Evolutionary conservation across 2,329 filamentous ascomycete genomes (phyloP), one percentile per base, ranked within the genome.

Genomic region (Arthrobotrys iridis): DNA sequence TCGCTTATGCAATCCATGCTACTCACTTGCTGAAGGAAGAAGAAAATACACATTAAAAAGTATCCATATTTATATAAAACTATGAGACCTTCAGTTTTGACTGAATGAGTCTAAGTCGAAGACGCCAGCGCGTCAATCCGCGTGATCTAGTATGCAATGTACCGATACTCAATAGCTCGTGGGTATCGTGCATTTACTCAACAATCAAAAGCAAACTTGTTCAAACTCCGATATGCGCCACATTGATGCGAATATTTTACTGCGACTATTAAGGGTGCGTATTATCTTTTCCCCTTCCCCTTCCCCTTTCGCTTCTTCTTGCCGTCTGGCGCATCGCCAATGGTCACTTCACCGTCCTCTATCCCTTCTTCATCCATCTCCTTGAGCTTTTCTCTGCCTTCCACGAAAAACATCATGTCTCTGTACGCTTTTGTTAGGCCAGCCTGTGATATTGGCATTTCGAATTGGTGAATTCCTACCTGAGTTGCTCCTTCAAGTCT

Each of bases 401-500:
- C 71, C 22, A 75, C 63, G 20, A 75, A 75, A 46, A 75, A 75
- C 71, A 75, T 75, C 30, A 75, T 50, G 22, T 75, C 71, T 3
- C 71, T 75, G 33, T 40, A 22, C 15, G 24, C 13, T n/a, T 10
- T 13, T 40, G n/a, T 20, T 45, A 1, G n/a, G n/a, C n/a, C n/a
- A n/a, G n/a, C n/a, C n/a, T 35, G 11, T 45, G 33, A 24, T 37
- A 35, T 41, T 48, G 59, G 40, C 22, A 24, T 6, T 48, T 8
- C 4, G 6, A 7, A 10, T 15, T 13, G 28, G 20, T 4, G 18
- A 22, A 22, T 24, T 37, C 58, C n/a, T 64, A 75, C 71, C 71
- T 26, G n/a, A 75, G 22, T 28, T 75, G 71, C 8, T 75, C 71
- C 20, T 64, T 75, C 33, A 75, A 37, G 20, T 75, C 93, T 40